Percentiles rank a stretch among this genome's conserved stretches.
phyloP scores from a whole-genome alignment of 768 basidiomycete species.

The Scleroderma citrinum region DNA sequence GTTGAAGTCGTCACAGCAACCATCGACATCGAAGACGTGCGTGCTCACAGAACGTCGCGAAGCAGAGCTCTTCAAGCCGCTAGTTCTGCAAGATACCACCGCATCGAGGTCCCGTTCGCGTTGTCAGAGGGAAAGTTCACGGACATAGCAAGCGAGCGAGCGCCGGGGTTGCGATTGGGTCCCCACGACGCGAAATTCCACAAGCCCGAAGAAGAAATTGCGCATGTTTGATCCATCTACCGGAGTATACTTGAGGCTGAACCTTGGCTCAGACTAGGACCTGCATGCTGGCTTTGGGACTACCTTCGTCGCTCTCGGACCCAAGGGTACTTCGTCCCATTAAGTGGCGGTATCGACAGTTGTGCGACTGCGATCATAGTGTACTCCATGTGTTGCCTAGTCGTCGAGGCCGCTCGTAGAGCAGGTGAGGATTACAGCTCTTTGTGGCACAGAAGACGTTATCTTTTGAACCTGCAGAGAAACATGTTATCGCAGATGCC shows the following conservation, averaged over 20 bases:
- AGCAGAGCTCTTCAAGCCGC: constrained; percentile 92
- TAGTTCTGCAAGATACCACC: constrained; percentile 62
- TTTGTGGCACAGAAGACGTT: neutral
- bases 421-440: constrained; percentile 48
- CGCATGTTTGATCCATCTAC: constrained; percentile 49
- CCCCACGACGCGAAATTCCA: constrained; percentile 49
- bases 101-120: constrained; percentile 77
- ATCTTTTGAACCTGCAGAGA: constrained; percentile 38
- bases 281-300: constrained; percentile 99
- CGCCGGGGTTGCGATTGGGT: constrained; percentile 44
- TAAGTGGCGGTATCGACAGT: constrained; percentile 95
- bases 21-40: constrained; percentile 94
- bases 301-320: constrained; percentile 91
- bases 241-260: neutral
- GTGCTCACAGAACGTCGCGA: constrained; percentile 78
- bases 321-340: constrained; percentile 91
- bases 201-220: constrained; percentile 92
- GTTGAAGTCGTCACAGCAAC: constrained; percentile 97
- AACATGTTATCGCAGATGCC: constrained; percentile 87
- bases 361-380: constrained; percentile 96
- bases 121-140: constrained; percentile 73
- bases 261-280: constrained; percentile 64
- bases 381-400: constrained; percentile 92
- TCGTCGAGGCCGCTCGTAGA: constrained; percentile 66
- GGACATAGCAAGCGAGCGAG: constrained; percentile 49